Conservation (phyloP, 345 rosid genomes). For the Bretschneidera sinensis region DNA sequence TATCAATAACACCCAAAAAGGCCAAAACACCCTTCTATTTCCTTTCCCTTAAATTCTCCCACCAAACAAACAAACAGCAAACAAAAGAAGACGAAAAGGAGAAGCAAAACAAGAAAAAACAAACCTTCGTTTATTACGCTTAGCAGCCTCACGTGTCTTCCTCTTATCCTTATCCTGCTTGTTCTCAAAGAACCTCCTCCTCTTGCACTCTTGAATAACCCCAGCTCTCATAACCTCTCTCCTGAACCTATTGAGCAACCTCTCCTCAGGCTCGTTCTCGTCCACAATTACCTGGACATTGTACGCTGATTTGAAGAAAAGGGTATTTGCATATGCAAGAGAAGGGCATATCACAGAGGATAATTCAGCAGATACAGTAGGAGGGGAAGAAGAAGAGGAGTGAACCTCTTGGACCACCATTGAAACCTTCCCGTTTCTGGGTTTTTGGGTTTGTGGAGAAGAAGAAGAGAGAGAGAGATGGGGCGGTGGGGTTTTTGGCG, state of each 20-base stretch:
- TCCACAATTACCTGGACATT: slow-evolving; percentile 71
- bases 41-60: slow-evolving; percentile 5
- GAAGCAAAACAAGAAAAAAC: no score
- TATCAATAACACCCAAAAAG: no score
- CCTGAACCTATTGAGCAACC: slow-evolving; percentile 58
- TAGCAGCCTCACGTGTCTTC: slow-evolving; percentile 74
- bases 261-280: slow-evolving; percentile 73
- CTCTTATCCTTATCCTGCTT: slow-evolving; percentile 74
- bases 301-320: slow-evolving; percentile 61
- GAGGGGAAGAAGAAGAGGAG: slow-evolving; percentile 13
- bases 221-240: slow-evolving; percentile 82
- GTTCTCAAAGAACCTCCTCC: slow-evolving; percentile 66
- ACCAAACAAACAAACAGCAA: slow-evolving; percentile 5
- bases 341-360: slow-evolving; percentile 69
- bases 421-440: slow-evolving; percentile 22
- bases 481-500: slow-evolving; percentile 24
- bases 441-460: slow-evolving; percentile 17
- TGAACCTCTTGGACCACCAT: slow-evolving; percentile 26
- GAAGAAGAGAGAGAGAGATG: slow-evolving; percentile 23
- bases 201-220: slow-evolving; percentile 66
- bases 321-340: slow-evolving; percentile 60
- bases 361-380: slow-evolving; percentile 33
- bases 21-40: background rate
- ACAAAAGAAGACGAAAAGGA: no score
- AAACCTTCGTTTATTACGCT: slow-evolving; percentile 64